These are phyloP conservation scores for Talaromyces nanjingensis DNA, from an alignment of 495 filamentous ascomycete genomes.

Conservation along the genomic window DNA sequence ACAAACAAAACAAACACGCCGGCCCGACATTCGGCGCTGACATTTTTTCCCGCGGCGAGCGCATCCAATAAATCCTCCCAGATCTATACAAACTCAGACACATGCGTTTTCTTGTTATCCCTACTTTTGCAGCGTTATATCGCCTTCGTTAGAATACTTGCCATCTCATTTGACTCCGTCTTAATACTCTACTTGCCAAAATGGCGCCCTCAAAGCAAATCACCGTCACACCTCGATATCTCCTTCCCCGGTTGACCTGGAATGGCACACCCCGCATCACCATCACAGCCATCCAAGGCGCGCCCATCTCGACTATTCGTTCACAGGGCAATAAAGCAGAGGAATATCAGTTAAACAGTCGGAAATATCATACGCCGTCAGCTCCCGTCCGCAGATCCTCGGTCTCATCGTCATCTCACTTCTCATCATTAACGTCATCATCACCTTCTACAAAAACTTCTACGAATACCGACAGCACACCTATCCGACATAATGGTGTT, in stretches of 20 bases:
- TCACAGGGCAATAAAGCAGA: conserved; percentile 16
- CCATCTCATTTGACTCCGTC: background rate
- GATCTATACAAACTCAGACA: background rate
- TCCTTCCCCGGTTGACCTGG: conserved; percentile 40
- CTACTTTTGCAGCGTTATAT: background rate
- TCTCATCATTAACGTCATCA: conserved; percentile 14
- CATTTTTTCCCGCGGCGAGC: conserved; percentile 1
- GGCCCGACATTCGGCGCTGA: background rate
- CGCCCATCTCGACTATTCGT: conserved; percentile 21
- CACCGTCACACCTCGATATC: conserved; percentile 13
- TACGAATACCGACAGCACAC: conserved; percentile 16
- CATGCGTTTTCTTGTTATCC: background rate
- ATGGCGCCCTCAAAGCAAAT: conserved; percentile 10
- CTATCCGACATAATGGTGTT: conserved; percentile 41
- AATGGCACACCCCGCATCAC: conserved; percentile 33
- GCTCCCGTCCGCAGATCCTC: conserved; percentile 13
- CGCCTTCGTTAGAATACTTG: background rate
- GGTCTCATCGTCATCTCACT: conserved; percentile 13
- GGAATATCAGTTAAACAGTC: conserved; percentile 21
- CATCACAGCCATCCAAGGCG: conserved; percentile 23
- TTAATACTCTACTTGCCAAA: background rate
- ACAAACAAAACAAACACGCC: conserved; percentile 1
- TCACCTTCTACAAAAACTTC: conserved; percentile 5
- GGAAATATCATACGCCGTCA: conserved; percentile 16
- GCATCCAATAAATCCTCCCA: background rate